These are phyloP conservation scores for Colletotrichum aenigma DNA, from an alignment of 2,329 filamentous ascomycete genomes.

Conservation along the genomic window DNA sequence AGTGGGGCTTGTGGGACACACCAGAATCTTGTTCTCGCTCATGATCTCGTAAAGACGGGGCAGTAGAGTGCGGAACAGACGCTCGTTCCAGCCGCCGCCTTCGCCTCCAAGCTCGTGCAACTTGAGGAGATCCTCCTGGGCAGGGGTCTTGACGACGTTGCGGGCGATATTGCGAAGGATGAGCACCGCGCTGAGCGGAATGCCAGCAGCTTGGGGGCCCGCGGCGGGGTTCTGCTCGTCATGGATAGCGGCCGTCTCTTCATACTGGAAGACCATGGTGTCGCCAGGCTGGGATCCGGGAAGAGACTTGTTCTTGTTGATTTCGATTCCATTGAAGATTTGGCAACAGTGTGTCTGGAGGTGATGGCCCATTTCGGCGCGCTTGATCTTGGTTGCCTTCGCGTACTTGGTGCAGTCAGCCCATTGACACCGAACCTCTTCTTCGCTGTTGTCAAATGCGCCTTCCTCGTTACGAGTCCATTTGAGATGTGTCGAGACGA, in stretches of 20 bases:
- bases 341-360: constrained; percentile 68
- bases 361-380: constrained; percentile 63
- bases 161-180: constrained; percentile 80
- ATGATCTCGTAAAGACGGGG: constrained; percentile 71
- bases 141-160: constrained; percentile 66
- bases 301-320: constrained; percentile 6
- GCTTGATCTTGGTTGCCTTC: constrained; percentile 45
- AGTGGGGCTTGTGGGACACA: constrained; percentile 36
- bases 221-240: constrained; percentile 64
- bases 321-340: constrained; percentile 14
- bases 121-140: constrained; percentile 59
- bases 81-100: constrained; percentile 67
- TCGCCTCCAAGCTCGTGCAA: constrained; percentile 50
- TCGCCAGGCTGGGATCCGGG: constrained; percentile 49
- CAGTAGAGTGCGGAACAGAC: constrained; percentile 69
- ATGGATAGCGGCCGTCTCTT: constrained; percentile 60
- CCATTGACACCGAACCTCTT: constrained; percentile 69
- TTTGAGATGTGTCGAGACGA: constrained; percentile 67
- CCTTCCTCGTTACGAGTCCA: constrained; percentile 59
- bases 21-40: constrained; percentile 69
- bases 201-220: constrained; percentile 70
- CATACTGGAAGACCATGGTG: constrained; percentile 57
- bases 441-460: constrained; percentile 59
- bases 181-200: constrained; percentile 78
- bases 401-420: constrained; percentile 64